Base-by-base conservation (phyloP, 1,139 yeast species). In the Kodamaea plutei region DNA sequence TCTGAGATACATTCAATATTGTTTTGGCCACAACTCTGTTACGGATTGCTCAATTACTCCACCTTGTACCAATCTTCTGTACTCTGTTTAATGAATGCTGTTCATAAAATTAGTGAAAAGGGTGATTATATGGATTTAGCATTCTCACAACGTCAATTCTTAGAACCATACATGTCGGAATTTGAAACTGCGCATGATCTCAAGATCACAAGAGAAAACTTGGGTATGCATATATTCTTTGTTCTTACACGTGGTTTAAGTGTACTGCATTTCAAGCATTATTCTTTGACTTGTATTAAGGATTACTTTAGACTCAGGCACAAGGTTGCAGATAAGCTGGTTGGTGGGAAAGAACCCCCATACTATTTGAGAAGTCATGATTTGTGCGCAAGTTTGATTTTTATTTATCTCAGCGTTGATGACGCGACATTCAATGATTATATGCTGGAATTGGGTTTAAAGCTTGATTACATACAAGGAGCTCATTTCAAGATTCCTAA, bases 211-310 rank as follows among this genome's bases (percentile, higher is more conserved):
- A 52, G 50, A 24, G 63, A 62, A 4, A 78, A 73, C 46, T 71
- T 83, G 44, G 80, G 83, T 33, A 65, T 69, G 20, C 66, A 77
- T 15, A 50, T 84, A 14, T 58, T 78, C 28, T 65, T 69, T 29
- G 52, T 73, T 9, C 57, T 79, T 18, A 60, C 76, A 2, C 78
- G 73, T 46, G 95, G 95, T 0, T 58, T 84, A 34, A 74, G 76
- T 29, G 58, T 76, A 8, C 76, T 89, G 3, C 76, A 73, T 33
- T 69, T 83, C 15, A 73, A 76, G 36, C 73, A 71, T n/a, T 58
- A 67, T 2, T 74, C 91, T 0, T 50, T 79, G 28, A 59, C 60
- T 2, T 67, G 78, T 15, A 50, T 84, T 45, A 72, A 67, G 38
- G 51, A 60, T 1, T 56, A 79, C 16, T 69, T 81, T 47, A 64